These are phyloP conservation scores for Rhipidocladum racemiflorum DNA, from an alignment of 176 grass and related monocot genomes.

Conservation along the genomic window DNA sequence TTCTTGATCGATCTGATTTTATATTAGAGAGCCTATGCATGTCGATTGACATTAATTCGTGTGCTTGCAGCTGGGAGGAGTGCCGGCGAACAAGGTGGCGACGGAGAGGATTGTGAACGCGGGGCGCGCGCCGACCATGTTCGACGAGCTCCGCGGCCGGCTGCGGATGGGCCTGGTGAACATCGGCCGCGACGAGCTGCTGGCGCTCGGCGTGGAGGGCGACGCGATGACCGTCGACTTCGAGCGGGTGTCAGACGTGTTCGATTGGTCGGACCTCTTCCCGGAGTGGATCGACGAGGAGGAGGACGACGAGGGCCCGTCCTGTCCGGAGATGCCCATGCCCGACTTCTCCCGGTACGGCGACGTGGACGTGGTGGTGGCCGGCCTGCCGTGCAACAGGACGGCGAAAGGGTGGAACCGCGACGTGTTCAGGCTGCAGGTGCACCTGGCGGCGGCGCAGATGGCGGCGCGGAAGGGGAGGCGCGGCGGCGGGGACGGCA, in stretches of 20 bases:
- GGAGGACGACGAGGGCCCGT: conserved; percentile 56
- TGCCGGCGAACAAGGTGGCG: conserved; percentile 39
- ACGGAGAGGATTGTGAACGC: conserved; percentile 54
- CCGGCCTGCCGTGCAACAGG: conserved; percentile 58
- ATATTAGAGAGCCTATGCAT: not conserved
- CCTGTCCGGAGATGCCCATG: conserved; percentile 85
- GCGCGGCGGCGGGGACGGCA: not conserved
- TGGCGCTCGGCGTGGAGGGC: conserved; percentile 48
- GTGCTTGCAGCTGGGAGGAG: conserved; percentile 37
- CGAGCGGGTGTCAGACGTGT: conserved; percentile 48
- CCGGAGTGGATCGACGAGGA: conserved; percentile 97
- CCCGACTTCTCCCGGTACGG: conserved; percentile 50
- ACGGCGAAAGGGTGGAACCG: conserved; percentile 48
- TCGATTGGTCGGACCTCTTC: conserved; percentile 75
- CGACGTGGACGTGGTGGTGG: conserved; percentile 67
- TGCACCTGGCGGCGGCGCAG: conserved; percentile 63
- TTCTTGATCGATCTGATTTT: not conserved
- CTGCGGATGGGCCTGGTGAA: conserved; percentile 66
- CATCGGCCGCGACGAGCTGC: conserved; percentile 52
- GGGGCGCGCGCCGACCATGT: conserved; percentile 45
- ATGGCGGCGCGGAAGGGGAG: conserved; percentile 43
- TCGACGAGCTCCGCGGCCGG: conserved; percentile 46
- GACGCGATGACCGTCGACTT: conserved; percentile 42
- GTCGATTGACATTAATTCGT: not conserved
- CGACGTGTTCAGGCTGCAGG: conserved; percentile 84